Conservation (phyloP, 352 stramenopile species). For the Albugo laibachii region DNA sequence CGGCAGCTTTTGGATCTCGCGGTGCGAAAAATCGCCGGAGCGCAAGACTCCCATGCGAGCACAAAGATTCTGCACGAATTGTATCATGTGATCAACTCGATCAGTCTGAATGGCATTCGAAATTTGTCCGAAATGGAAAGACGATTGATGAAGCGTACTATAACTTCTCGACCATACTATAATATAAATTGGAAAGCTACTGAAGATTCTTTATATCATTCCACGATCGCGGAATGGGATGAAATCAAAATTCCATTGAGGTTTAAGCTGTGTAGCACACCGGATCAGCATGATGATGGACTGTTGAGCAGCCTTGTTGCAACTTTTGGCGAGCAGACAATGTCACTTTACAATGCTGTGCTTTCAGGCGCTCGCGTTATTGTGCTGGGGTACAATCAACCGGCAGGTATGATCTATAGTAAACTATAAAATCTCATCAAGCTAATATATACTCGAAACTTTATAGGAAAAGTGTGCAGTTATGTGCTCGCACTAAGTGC, state of each 20-base stretch:
- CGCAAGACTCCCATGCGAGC: constrained; percentile 19
- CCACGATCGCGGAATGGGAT: constrained; percentile 29
- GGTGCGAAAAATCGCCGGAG: constrained; percentile 36
- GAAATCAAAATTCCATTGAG: constrained; percentile 43
- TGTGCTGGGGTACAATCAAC: constrained; percentile 67
- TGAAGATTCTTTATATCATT: constrained; percentile 32
- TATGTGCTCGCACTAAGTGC: constrained; percentile 70
- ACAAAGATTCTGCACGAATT: constrained; percentile 32
- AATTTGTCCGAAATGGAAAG: constrained; percentile 55
- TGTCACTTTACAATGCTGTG: constrained; percentile 76
- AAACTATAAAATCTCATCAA: background rate
- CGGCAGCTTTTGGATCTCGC: constrained; percentile 55
- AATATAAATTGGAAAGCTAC: constrained; percentile 19
- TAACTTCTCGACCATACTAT: constrained; percentile 3
- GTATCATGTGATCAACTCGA: constrained; percentile 45
- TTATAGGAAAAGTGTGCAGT: constrained; percentile 53
- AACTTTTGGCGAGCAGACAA: constrained; percentile 69
- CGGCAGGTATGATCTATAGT: constrained; percentile 16
- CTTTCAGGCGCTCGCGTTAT: constrained; percentile 56
- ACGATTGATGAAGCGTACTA: constrained; percentile 50
- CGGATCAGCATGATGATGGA: constrained; percentile 69
- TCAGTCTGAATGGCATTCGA: constrained; percentile 35
- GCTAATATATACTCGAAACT: background rate
- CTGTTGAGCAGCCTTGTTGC: constrained; percentile 41
- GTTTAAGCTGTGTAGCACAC: constrained; percentile 65